Conservation (phyloP, 2,329 filamentous ascomycete species). For the Fusarium albosuccineum region DNA sequence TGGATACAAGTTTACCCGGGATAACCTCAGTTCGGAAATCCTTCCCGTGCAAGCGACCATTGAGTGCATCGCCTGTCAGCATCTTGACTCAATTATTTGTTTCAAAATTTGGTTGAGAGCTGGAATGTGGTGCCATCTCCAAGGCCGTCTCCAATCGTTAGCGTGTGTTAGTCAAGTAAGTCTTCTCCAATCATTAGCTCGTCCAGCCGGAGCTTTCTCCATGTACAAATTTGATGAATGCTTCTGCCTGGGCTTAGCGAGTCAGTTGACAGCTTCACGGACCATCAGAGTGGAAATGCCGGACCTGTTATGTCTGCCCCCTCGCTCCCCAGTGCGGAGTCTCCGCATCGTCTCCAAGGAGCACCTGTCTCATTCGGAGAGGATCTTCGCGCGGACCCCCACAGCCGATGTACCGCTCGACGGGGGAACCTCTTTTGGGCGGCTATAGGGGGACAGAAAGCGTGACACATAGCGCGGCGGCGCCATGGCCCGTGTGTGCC, state of each 20-base stretch:
- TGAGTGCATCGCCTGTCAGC: too few relatives aligned
- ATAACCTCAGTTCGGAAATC: too few relatives aligned
- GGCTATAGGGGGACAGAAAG: too few relatives aligned
- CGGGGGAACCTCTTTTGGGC: too few relatives aligned
- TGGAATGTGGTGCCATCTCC: background rate
- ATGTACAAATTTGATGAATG: background rate
- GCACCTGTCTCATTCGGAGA: slow-evolving; percentile 4
- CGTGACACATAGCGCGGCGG: too few relatives aligned
- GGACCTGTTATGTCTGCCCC: background rate
- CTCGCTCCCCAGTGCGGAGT: slow-evolving; percentile 29
- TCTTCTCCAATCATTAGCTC: background rate
- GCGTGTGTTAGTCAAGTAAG: too few relatives aligned
- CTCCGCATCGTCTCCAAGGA: slow-evolving; percentile 39
- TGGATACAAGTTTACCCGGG: too few relatives aligned
- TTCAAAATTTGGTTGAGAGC: slow-evolving; percentile 2
- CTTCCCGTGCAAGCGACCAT: too few relatives aligned
- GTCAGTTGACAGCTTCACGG: background rate
- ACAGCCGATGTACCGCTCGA: slow-evolving; percentile 22
- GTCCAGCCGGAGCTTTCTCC: background rate
- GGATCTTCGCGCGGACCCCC: background rate
- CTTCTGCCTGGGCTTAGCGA: slow-evolving; percentile 1
- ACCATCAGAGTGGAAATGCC: background rate
- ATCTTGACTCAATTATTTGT: background rate
- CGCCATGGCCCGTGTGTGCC: slow-evolving; percentile 1
- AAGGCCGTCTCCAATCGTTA: too few relatives aligned